A percentile compares a stretch with the other conserved stretches of the same genome.
These are phyloP conservation scores for Microcyclospora pomicola DNA, from an alignment of 2,329 filamentous ascomycete species.

Conservation along the genomic window DNA sequence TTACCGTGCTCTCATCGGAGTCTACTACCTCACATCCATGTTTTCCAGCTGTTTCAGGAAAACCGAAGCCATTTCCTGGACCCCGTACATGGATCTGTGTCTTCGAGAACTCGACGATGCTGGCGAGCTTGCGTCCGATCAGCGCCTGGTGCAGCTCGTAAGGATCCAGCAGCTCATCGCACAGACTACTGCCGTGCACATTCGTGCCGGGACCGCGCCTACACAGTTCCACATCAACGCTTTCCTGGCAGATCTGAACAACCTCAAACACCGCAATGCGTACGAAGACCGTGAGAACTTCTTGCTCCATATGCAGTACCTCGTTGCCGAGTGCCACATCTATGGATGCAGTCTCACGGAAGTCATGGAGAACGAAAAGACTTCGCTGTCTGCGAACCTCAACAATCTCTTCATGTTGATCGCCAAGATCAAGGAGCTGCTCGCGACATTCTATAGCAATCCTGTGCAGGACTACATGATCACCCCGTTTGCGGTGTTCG, in stretches of 20 bases:
- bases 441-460: constrained; percentile 16
- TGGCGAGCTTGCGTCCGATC: constrained; percentile 15
- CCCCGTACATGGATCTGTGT: constrained; percentile 13
- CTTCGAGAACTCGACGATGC: constrained; percentile 11
- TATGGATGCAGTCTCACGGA: constrained; percentile 16
- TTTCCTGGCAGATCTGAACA: constrained; percentile 16
- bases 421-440: constrained; percentile 11
- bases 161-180: constrained; percentile 16
- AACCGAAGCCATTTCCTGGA: constrained; percentile 15
- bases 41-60: constrained; percentile 19
- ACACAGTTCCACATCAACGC: constrained; percentile 15
- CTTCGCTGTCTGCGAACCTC: constrained; percentile 11
- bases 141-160: constrained; percentile 17
- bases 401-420: constrained; percentile 15
- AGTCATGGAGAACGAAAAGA: constrained; percentile 11
- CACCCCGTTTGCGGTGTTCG: constrained; percentile 17
- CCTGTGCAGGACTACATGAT: constrained; percentile 13
- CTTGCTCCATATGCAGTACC: constrained; percentile 14
- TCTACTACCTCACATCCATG: constrained; percentile 18
- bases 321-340: constrained; percentile 15
- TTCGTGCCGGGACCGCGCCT: constrained; percentile 7
- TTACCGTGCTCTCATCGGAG: constrained; percentile 13
- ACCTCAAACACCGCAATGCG: constrained; percentile 6
- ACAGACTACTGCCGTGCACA: constrained; percentile 9
- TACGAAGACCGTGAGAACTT: constrained; percentile 9